A percentile compares a stretch with the other conserved stretches of the same genome.
Evolutionary conservation across 176 grass and related monocot genomes (phyloP).

Genomic region (Hyparrhenia diplandra): DNA sequence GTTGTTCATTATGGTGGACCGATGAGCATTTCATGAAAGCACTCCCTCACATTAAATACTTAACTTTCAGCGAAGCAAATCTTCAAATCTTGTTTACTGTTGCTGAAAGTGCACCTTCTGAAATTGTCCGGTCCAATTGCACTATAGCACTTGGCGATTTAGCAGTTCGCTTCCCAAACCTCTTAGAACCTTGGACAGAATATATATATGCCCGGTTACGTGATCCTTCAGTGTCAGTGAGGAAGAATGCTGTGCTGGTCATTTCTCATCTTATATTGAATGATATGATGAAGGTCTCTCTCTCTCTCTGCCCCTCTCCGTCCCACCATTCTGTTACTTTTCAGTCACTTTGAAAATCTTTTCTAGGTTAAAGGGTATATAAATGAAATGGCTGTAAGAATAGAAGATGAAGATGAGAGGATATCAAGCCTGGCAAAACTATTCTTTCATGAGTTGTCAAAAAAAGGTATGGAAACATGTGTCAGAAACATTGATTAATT

Average conservation of each 20-base stretch:
- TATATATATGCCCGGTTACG: conserved; percentile 79
- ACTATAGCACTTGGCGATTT: conserved; percentile 91
- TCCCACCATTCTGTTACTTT: not conserved
- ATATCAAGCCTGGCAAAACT: conserved; percentile 92
- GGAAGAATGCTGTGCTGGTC: conserved; percentile 94
- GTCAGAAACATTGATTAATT: not conserved
- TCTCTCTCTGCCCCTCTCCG: not conserved
- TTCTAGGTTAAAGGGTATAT: conserved; percentile 91
- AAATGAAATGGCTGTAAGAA: conserved; percentile 89
- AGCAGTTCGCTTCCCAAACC: conserved; percentile 88
- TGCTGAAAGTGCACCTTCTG: conserved; percentile 62
- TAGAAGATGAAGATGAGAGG: conserved; percentile 86
- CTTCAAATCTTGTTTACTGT: conserved; percentile 91
- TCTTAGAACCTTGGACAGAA: conserved; percentile 95
- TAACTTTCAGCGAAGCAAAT: conserved; percentile 79
- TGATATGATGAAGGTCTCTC: conserved; percentile 97
- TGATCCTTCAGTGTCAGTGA: conserved; percentile 70
- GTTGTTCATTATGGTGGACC: not conserved
- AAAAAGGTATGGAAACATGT: conserved; percentile 65
- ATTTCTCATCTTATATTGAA: conserved; percentile 99
- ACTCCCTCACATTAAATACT: not conserved
- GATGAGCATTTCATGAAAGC: conserved; percentile 1
- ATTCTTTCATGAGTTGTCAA: conserved; percentile 99
- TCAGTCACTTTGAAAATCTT: conserved; percentile 7
- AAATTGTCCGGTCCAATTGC: conserved; percentile 89